Percentiles rank a stretch among this genome's conserved stretches.
These are phyloP conservation scores for Rutstroemia sp. DNA, from an alignment of 2,329 filamentous ascomycete species.

Conservation along the genomic window DNA sequence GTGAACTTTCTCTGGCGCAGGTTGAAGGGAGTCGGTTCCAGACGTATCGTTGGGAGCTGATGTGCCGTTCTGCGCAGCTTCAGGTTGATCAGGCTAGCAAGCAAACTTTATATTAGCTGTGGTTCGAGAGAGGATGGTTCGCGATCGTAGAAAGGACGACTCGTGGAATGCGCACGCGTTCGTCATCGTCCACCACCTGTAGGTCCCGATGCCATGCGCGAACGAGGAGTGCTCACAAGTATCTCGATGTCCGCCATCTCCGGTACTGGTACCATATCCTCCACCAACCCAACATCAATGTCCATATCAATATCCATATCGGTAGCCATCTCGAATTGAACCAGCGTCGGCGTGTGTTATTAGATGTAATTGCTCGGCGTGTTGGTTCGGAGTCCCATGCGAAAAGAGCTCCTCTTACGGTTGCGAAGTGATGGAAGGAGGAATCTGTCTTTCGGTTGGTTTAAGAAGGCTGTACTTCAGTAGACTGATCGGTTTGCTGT, in stretches of 20 bases:
- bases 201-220: neutral
- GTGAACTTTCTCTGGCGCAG: constrained; percentile 40
- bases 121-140: neutral
- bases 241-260: constrained; percentile 8
- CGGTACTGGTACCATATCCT: constrained; percentile 24
- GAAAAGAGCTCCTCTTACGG: neutral
- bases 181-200: neutral
- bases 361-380: neutral
- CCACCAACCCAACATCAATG: constrained; percentile 53
- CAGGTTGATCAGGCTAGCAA: constrained; percentile 13
- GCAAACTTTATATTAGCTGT: neutral
- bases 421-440: too few species aligned
- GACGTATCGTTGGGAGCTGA: constrained; percentile 22
- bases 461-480: too few species aligned
- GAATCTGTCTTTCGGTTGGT: too few species aligned
- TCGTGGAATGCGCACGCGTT: neutral
- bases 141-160: neutral
- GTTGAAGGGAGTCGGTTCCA: constrained; percentile 19
- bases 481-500: too few species aligned
- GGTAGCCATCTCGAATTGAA: constrained; percentile 21
- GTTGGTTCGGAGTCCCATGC: neutral
- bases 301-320: constrained; percentile 72
- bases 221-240: neutral
- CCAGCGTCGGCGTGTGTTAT: neutral
- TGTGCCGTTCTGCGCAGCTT: constrained; percentile 16